phyloP scores from a whole-genome alignment of 2,329 filamentous ascomycete genomes.

The Dendryphion nanum region DNA sequence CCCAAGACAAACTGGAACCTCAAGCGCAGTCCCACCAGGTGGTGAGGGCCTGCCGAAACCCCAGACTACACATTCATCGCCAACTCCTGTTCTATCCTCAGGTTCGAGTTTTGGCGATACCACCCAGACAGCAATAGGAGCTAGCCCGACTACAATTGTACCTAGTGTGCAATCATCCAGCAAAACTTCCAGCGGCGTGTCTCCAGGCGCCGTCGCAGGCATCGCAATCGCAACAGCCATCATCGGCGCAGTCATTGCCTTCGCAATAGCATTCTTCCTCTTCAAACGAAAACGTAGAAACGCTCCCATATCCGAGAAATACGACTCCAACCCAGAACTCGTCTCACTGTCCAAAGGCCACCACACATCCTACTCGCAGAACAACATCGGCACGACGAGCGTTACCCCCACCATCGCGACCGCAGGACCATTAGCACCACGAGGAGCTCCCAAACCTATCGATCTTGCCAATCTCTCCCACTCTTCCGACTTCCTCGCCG shows the following conservation, averaged over 20 bases:
- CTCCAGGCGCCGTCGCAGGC: slow-evolving; percentile 9
- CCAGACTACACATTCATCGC: too few species aligned
- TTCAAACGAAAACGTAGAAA: slow-evolving; percentile 21
- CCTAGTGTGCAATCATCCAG: too few species aligned
- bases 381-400: too few species aligned
- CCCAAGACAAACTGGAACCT: too few species aligned
- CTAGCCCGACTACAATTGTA: too few species aligned
- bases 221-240: slow-evolving; percentile 18
- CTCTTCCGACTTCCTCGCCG: slow-evolving; percentile 14
- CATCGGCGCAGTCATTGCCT: slow-evolving; percentile 28
- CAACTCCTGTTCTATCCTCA: too few species aligned
- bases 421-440: slow-evolving; percentile 3
- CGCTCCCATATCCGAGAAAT: slow-evolving; percentile 6
- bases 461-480: slow-evolving; percentile 8
- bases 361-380: slow-evolving; percentile 25
- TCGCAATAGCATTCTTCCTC: slow-evolving; percentile 24
- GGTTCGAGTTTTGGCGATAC: too few species aligned
- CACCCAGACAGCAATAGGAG: too few species aligned
- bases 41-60: too few species aligned
- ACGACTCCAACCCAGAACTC: slow-evolving; percentile 25
- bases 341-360: slow-evolving; percentile 21
- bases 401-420: slow-evolving; percentile 15
- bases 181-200: too few species aligned
- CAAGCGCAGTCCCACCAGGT: too few species aligned
- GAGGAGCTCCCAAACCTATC: slow-evolving; percentile 3